A percentile compares a stretch with the other conserved stretches of the same genome.
Conservation (phyloP, 768 basidiomycete species). For the Podaxis mareebaensis region DNA sequence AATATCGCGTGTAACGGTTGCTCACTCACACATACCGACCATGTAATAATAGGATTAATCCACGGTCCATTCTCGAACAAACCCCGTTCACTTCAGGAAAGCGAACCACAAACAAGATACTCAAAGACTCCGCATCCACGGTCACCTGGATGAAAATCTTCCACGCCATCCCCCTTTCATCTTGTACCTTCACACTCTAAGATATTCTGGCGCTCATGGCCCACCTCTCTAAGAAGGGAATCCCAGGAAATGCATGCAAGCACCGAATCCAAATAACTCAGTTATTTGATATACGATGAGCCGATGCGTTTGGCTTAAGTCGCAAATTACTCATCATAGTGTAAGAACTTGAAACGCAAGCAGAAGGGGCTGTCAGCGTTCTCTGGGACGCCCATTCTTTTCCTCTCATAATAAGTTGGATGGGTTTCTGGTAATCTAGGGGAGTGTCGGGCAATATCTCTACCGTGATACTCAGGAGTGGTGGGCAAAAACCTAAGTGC, state of each 20-base stretch:
- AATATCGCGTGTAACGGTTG: constrained; percentile 41
- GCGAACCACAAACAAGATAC: constrained; percentile 18
- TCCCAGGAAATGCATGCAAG: constrained; percentile 68
- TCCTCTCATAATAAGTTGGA: constrained; percentile 36
- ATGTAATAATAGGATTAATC: neutral
- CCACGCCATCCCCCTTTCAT: constrained; percentile 20
- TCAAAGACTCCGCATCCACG: neutral
- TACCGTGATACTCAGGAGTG: constrained; percentile 35
- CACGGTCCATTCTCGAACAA: neutral
- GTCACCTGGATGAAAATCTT: neutral
- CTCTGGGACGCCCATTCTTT: neutral
- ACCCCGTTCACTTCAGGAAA: neutral
- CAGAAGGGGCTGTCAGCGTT: constrained; percentile 21
- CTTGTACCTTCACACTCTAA: constrained; percentile 35
- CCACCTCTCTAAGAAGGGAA: constrained; percentile 80
- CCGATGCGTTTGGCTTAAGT: constrained; percentile 31
- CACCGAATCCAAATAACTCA: constrained; percentile 73
- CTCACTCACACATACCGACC: neutral
- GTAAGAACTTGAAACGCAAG: constrained; percentile 47
- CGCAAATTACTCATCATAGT: constrained; percentile 76
- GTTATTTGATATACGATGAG: constrained; percentile 67
- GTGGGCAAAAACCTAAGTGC: constrained; percentile 60
- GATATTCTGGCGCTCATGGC: constrained; percentile 64
- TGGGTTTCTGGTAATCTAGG: constrained; percentile 64
- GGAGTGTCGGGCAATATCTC: constrained; percentile 54